These are phyloP conservation scores for Aspergillus persii DNA, from an alignment of 2,329 filamentous ascomycete genomes.

Conservation along the genomic window DNA sequence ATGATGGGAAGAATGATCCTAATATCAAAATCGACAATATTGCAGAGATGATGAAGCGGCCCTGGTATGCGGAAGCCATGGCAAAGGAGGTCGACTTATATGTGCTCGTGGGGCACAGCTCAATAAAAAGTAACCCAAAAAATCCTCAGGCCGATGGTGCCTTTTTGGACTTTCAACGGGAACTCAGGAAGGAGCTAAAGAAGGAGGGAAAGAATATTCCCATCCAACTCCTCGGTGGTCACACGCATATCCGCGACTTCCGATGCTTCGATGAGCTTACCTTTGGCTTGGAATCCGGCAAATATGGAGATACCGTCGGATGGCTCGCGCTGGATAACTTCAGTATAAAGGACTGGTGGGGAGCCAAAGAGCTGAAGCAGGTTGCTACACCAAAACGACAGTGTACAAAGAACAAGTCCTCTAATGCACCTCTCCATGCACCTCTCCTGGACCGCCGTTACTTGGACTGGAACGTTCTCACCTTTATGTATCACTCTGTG, in stretches of 20 bases:
- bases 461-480: constrained; percentile 67
- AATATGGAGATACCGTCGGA: constrained; percentile 67
- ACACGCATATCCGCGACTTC: constrained; percentile 65
- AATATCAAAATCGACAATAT: constrained; percentile 50
- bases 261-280: constrained; percentile 61
- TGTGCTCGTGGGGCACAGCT: constrained; percentile 63
- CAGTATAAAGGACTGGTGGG: too few relatives aligned
- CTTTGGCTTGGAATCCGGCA: constrained; percentile 61
- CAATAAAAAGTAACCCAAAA: constrained; percentile 38
- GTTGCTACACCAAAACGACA: too few relatives aligned
- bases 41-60: constrained; percentile 50
- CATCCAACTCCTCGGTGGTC: constrained; percentile 65
- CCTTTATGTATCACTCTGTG: constrained; percentile 62
- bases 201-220: constrained; percentile 54
- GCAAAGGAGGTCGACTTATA: constrained; percentile 61
- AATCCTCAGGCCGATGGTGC: not conserved
- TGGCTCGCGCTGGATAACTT: constrained; percentile 57
- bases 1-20: constrained; percentile 25
- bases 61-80: constrained; percentile 61
- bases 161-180: not conserved
- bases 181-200: constrained; percentile 20
- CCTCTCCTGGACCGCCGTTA: constrained; percentile 53
- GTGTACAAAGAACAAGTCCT: not conserved
- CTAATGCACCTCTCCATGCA: constrained; percentile 41
- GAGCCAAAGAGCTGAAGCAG: too few relatives aligned